Evolutionary conservation across 768 basidiomycete species (phyloP), one percentile per base, ranked within the genome.

Genomic region (Termitomyces sp.): DNA sequence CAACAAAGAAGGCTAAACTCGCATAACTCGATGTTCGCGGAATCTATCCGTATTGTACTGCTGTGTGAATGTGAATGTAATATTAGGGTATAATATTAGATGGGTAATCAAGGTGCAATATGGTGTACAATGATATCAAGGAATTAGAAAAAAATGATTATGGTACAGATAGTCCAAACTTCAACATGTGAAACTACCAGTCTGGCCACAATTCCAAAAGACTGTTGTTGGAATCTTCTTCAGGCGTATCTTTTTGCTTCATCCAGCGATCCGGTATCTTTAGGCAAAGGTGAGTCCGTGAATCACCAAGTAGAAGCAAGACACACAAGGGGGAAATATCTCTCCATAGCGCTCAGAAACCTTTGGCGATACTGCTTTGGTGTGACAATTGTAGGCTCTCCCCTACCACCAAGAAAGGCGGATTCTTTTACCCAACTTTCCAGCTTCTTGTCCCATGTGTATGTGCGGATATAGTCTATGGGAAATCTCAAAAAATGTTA

Each of bases 401-500:
- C 94, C 65, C 85, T 86, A 45, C 82, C 89, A 47, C 92, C 94
- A 24, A 98, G 76, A 72, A 95, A 94, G 0, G 91, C 82, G 2
- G 92, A 88, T 64, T 98, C 97, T 68, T 98, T 99, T 45, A 98
- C 93, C 94, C 93, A 97, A 59, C 88, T 98, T 74, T 98, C 97
- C 18, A 99, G 76, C 64, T 94, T 94, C 77, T 99, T 99, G 76
- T 99, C 97, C 94, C 94, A 97, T 0, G 93, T 96, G 67, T 95
- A 96, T 4, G 94, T 94, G 9, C 94, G 88, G 62, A 96, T 92
- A 67, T 94, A 97, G 70, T 97, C 94, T 95, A 34, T 24, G 15
- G 9, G 3, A 42, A 16, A 5, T 13, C 55, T 5, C 26, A 50
- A 51, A 2, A 50, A 57, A 59, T 51, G 31, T n/a, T 39, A 13